A percentile compares a stretch with the other conserved stretches of the same genome.
These are phyloP conservation scores for Termitomyces sp. DNA, from an alignment of 768 basidiomycete species.

Conservation along the genomic window DNA sequence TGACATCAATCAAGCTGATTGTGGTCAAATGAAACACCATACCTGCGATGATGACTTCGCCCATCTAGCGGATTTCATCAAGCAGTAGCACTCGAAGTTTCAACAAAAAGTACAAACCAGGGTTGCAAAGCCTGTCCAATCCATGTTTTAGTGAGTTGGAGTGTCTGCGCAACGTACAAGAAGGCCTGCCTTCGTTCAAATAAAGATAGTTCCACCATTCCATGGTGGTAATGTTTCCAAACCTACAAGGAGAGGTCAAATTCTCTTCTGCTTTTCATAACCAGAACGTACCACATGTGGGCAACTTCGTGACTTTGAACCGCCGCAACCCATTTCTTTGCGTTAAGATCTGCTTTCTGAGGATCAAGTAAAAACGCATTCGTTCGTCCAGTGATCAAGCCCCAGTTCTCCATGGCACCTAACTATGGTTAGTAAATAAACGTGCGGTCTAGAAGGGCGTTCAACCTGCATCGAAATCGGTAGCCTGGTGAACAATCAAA, in stretches of 20 bases:
- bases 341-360: conserved; percentile 62
- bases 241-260: conserved; percentile 39
- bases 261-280: not conserved
- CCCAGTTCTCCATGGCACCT: conserved; percentile 94
- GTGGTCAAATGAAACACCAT: conserved; percentile 13
- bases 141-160: not conserved
- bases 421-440: conserved; percentile 10
- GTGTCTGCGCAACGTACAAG: not conserved
- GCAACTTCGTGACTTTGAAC: conserved; percentile 86
- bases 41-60: conserved; percentile 82
- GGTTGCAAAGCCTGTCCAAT: conserved; percentile 68
- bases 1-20: conserved; percentile 2
- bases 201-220: conserved; percentile 88
- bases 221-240: conserved; percentile 93
- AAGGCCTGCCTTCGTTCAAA: conserved; percentile 61
- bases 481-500: conserved; percentile 37
- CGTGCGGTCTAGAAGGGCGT: not conserved
- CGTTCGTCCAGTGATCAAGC: conserved; percentile 86
- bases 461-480: conserved; percentile 82
- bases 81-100: not conserved
- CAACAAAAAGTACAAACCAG: conserved; percentile 39
- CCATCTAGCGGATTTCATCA: conserved; percentile 48
- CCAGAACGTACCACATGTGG: conserved; percentile 60
- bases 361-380: conserved; percentile 76
- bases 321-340: conserved; percentile 74